Evolutionary conservation across 2,329 filamentous ascomycete genomes (phyloP), one percentile per base, ranked within the genome.

Genomic region (Fusarium marasasianum): DNA sequence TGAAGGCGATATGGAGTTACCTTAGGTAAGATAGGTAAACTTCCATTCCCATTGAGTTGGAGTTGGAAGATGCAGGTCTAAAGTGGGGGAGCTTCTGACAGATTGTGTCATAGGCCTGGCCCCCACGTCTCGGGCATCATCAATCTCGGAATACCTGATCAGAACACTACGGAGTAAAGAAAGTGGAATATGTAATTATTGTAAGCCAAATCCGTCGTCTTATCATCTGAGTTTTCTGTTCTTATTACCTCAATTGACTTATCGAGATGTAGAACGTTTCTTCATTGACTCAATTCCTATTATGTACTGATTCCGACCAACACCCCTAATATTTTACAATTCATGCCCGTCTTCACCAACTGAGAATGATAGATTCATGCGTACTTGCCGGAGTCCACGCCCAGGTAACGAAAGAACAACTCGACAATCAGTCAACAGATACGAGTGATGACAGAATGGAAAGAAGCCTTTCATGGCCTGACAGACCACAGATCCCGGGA

Each of bases 401-500:
- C 71, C 56, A 69, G 45, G 33, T 54, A 50, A 56, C 35, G 38
- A 60, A 71, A 38, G 24, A 41, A 43, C 29, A 40, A 44, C 38
- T 53, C 31, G 24, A 24, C 47, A 20, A 26, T 53, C 24, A 59
- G 40, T 33, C 29, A 40, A 33, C 31, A 50, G 55, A 63, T 37
- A 56, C 22, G 12, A 71, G 47, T 38, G 51, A 45, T 37, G 20
- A 33, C 35, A 41, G 38, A 57, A 61, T 33, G 43, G 43, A 43
- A 63, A 17, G 40, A 38, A 31, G 54, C 24, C 59, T 43, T 50
- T 77, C 41, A 78, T 55, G 72, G 73, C 69, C 76, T 88, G 62
- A 91, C 85, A 14, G 87, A 86, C 90, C 90, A 92, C 54, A 92
- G 76, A 73, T 92, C 89, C 62, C 88, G 84, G 61, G 88, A 89